A percentile compares a stretch with the other conserved stretches of the same genome.
Conservation (phyloP, 202 grass and related monocot species). For the Digitaria exilis region DNA sequence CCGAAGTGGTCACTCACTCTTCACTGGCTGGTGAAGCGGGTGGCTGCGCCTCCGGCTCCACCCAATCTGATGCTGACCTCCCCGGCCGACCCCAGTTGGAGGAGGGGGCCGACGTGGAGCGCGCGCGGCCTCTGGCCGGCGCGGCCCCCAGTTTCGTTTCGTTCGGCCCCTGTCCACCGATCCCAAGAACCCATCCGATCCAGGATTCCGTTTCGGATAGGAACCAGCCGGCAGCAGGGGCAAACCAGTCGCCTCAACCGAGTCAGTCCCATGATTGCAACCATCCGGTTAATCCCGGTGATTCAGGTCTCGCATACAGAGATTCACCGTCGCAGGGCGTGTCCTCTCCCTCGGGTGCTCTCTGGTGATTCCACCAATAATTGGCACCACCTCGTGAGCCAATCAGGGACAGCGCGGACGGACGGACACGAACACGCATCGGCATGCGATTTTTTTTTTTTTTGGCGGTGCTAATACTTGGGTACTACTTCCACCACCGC, state of each 20-base stretch:
- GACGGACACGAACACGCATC: not conserved
- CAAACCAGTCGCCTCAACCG: not conserved
- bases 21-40: conserved; percentile 8
- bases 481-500: not conserved
- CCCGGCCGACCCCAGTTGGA: not conserved
- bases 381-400: conserved; percentile 5
- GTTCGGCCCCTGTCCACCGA: not conserved
- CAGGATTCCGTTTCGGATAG: conserved; percentile 32
- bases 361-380: conserved; percentile 18
- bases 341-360: no score
- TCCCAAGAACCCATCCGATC: not conserved
- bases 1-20: not conserved
- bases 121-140: conserved; percentile 11
- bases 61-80: not conserved
- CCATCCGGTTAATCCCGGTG: not conserved
- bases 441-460: not conserved
- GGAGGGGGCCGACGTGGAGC: conserved; percentile 43
- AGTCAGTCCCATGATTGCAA: not conserved
- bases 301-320: not conserved
- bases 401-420: not conserved
- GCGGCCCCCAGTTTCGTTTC: not conserved
- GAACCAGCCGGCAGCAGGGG: conserved; percentile 16
- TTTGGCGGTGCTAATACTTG: not conserved
- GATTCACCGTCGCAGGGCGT: not conserved
- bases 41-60: conserved; percentile 19